Evolutionary conservation across 202 grass and related monocot genomes (phyloP).

Genomic region (Zoysia matrella): DNA sequence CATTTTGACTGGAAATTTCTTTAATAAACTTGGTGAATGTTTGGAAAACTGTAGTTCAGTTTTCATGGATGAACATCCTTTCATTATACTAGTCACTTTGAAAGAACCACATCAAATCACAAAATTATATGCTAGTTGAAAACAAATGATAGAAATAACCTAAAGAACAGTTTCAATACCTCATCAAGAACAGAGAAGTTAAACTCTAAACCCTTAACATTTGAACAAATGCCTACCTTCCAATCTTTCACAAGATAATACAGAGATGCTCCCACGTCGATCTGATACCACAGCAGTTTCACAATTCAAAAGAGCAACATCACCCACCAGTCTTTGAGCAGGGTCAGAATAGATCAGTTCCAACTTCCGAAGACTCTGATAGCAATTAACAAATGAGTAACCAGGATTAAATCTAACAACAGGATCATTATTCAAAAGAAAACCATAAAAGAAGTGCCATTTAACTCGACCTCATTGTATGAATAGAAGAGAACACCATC

Average conservation of each 20-base stretch:
- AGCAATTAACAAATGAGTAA: slow-evolving; percentile 34
- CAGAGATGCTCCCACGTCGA: slow-evolving; percentile 88
- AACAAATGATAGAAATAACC: background rate
- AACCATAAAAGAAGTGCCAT: slow-evolving; percentile 32
- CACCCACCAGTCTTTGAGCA: slow-evolving; percentile 86
- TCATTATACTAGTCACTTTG: background rate
- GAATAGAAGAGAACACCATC: slow-evolving; percentile 98
- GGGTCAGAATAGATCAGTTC: slow-evolving; percentile 88
- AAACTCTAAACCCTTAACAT: slow-evolving; percentile 4
- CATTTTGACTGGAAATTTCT: background rate
- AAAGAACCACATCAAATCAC: background rate
- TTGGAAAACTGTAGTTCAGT: background rate
- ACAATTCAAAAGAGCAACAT: slow-evolving; percentile 83
- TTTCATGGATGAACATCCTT: background rate
- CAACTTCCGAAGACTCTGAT: slow-evolving; percentile 75
- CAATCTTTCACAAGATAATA: slow-evolving; percentile 67
- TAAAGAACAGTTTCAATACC: slow-evolving; percentile 1
- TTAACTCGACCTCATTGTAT: slow-evolving; percentile 77
- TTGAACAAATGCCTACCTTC: slow-evolving; percentile 35
- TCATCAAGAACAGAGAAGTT: background rate
- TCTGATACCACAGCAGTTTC: slow-evolving; percentile 92
- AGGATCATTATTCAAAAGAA: slow-evolving; percentile 21
- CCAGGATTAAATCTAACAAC: slow-evolving; percentile 23
- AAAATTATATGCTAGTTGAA: background rate
- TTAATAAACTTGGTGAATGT: background rate